Evolutionary conservation across 2,329 filamentous ascomycete genomes (phyloP), one percentile per base, ranked within the genome.

Genomic region (Phaeomoniella chlamydospora): DNA sequence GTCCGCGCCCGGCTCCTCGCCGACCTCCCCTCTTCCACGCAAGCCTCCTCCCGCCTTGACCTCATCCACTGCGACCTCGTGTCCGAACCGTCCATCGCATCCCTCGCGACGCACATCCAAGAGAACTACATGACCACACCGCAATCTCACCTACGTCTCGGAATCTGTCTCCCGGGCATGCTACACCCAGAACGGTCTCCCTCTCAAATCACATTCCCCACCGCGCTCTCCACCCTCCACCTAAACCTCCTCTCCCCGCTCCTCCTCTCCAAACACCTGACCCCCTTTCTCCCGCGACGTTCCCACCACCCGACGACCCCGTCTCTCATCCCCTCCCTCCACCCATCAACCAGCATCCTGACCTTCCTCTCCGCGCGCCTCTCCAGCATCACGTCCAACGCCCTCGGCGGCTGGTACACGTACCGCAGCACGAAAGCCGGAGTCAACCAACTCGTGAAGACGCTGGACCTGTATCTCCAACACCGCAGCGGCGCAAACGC

Each of bases 301-400:
- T 44, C 68, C 11, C 51, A 49, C n/a, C 39, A 44, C 3, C 36
- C 43, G 5, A 36, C 41, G 3, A 39, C 42, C 15, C 22, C 41
- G 0, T 52, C 52, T 31, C 34, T 46, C 18, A 48, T 53, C 14
- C 4, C 11, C 12, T 19, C 49, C n/a, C 45, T 59, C 0, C 60
- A 80, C 2, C 63, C 68, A 0, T 38, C 45, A 0, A 64, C 70
- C 37, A 74, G 81, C 0, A 70, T 77, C 2, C 82, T 78, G 65
- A 68, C 79, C n/a, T 72, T 72, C 49, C 80, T 86, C 74, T 78
- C 79, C 4, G 84, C 83, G 2, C 73, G 84, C 31, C 80, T 92
- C 0, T 83, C 83, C 6, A 79, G 72, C 18, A 79, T 80, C 15
- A 61, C 68, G 1, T 81, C 88, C 47, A 88, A 92, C 49, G 51